Evolutionary conservation across 23 red algal species (phyloP).

Genomic region (Gracilariopsis chorda): DNA sequence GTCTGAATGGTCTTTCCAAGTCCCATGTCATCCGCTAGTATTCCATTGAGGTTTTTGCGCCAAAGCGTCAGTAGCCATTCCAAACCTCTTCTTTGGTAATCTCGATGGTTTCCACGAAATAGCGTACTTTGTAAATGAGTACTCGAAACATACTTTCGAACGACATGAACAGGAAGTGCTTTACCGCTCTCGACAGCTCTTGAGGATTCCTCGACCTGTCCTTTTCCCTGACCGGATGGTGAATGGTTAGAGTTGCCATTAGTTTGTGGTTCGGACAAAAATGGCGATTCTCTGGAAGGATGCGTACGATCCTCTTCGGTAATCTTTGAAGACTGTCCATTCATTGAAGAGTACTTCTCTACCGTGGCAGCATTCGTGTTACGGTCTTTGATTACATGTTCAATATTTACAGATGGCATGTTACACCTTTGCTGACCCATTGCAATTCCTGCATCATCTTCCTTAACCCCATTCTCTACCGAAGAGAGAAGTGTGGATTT

Average conservation of each 20-base stretch:
- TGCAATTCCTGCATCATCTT: too few relatives aligned
- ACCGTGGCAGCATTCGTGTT: neutral
- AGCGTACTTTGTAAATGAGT: slow-evolving; percentile 42
- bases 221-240: neutral
- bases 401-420: neutral
- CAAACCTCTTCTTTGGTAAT: slow-evolving; percentile 84
- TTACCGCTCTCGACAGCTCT: too few relatives aligned
- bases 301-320: neutral
- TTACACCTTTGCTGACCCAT: neutral
- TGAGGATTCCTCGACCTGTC: too few relatives aligned
- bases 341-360: neutral
- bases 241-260: neutral
- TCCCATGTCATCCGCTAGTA: slow-evolving; percentile 99
- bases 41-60: slow-evolving; percentile 88
- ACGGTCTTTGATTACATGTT: neutral
- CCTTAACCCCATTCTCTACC: neutral
- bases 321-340: neutral
- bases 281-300: neutral
- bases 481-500: too few relatives aligned
- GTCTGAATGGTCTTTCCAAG: slow-evolving; percentile 97
- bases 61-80: slow-evolving; percentile 86
- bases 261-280: neutral
- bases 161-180: neutral
- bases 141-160: neutral
- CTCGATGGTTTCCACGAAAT: slow-evolving; percentile 67